These are phyloP conservation scores for Amaranthus tricolor DNA, from an alignment of 179 eudicot genomes.

Conservation along the genomic window DNA sequence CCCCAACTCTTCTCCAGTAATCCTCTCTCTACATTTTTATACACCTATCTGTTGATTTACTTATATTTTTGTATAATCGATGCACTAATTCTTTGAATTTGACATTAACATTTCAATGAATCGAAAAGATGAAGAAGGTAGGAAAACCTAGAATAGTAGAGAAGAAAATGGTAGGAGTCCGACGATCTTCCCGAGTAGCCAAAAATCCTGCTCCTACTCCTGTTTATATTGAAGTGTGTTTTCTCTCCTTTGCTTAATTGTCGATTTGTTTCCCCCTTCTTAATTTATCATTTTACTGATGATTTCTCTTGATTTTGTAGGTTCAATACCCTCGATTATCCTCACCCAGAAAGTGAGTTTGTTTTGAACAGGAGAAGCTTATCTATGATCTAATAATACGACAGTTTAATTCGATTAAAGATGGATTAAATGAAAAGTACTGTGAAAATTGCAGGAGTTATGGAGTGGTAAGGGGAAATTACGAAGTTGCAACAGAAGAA, in stretches of 20 bases:
- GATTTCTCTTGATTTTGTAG: slow-evolving; percentile 9
- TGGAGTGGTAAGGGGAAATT: slow-evolving; percentile 44
- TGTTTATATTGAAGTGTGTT: slow-evolving; percentile 47
- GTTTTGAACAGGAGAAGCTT: no score
- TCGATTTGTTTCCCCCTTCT: background rate
- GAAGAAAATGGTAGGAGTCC: slow-evolving; percentile 50
- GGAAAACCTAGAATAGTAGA: slow-evolving; percentile 42
- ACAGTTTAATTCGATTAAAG: no score
- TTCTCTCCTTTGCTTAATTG: background rate
- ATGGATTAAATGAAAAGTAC: no score
- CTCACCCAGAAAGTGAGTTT: slow-evolving; percentile 29
- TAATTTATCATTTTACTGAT: background rate
- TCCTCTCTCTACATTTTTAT: background rate
- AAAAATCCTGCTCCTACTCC: slow-evolving; percentile 47
- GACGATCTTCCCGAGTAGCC: slow-evolving; percentile 60
- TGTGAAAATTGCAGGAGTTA: slow-evolving; percentile 27
- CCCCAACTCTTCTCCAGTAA: slow-evolving; percentile 36
- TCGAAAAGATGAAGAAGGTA: slow-evolving; percentile 44
- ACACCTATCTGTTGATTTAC: background rate
- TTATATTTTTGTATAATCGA: no score
- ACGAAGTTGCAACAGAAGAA: slow-evolving; percentile 64
- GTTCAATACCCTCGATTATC: slow-evolving; percentile 22
- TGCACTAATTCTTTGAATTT: no score
- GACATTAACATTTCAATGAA: no score
- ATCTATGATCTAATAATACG: no score